Evolutionary conservation across 306 rosid species (phyloP).

Genomic region (Vigna angularis): DNA sequence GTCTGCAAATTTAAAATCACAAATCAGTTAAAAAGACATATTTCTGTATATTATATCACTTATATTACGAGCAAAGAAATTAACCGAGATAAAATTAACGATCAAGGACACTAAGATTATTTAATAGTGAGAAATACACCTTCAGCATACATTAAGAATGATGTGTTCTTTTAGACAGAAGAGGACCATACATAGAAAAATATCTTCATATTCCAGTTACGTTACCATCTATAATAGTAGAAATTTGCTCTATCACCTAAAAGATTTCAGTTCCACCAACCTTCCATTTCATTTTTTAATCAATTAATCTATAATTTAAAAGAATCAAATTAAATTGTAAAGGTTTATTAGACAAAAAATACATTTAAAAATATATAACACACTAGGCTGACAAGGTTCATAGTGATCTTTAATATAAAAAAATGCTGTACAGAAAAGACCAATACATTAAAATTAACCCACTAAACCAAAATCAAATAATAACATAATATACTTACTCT

Average conservation of each 20-base stretch:
- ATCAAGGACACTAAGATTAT: background rate
- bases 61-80: background rate
- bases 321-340: slow-evolving; percentile 17
- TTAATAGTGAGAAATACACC: background rate
- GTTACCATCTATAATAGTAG: background rate
- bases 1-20: slow-evolving; percentile 60
- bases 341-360: background rate
- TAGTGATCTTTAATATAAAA: too few species aligned
- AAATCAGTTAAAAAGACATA: slow-evolving; percentile 38
- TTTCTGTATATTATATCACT: background rate
- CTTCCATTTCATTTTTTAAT: too few species aligned
- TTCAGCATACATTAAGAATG: background rate
- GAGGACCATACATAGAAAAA: background rate
- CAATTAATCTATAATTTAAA: background rate
- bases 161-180: background rate
- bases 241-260: slow-evolving; percentile 3
- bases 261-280: background rate
- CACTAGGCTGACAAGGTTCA: too few species aligned
- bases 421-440: background rate
- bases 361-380: background rate
- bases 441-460: slow-evolving; percentile 10
- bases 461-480: slow-evolving; percentile 17
- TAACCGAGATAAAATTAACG: background rate
- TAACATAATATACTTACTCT: slow-evolving; percentile 56
- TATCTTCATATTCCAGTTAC: background rate